Evolutionary conservation across 2,329 filamentous ascomycete genomes (phyloP).

Genomic region (Penicillium aurantiogriseum): DNA sequence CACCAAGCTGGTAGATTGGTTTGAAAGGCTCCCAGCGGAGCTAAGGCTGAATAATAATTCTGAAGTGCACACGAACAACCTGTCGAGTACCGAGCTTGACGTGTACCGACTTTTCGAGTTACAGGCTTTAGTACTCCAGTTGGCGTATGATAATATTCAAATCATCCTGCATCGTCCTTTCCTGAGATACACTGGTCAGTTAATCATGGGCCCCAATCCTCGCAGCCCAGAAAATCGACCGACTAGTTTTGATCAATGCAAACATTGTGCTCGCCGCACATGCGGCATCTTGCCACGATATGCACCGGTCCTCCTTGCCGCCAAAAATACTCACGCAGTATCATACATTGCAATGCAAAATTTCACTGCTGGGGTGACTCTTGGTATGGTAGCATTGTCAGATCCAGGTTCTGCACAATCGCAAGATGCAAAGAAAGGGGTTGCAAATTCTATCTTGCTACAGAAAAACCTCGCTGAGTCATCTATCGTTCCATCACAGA

Average conservation of each 20-base stretch:
- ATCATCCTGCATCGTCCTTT: neutral
- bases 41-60: neutral
- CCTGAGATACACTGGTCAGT: neutral
- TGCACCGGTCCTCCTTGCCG: neutral
- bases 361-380: neutral
- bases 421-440: neutral
- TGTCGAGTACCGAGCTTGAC: neutral
- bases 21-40: neutral
- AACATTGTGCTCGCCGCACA: neutral
- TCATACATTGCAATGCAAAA: neutral
- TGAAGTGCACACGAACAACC: neutral
- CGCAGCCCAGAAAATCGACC: neutral
- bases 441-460: neutral
- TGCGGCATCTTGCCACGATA: neutral
- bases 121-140: conserved; percentile 4
- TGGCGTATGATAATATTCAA: conserved; percentile 7
- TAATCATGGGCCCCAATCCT: neutral
- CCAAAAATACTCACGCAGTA: neutral
- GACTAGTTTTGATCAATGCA: neutral
- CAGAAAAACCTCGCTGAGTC: neutral
- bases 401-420: neutral
- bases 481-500: neutral
- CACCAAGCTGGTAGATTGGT: neutral
- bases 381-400: neutral
- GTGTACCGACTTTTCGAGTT: neutral